phyloP scores from a whole-genome alignment of 495 filamentous ascomycete species.

The Chaetomidium leptoderma region DNA sequence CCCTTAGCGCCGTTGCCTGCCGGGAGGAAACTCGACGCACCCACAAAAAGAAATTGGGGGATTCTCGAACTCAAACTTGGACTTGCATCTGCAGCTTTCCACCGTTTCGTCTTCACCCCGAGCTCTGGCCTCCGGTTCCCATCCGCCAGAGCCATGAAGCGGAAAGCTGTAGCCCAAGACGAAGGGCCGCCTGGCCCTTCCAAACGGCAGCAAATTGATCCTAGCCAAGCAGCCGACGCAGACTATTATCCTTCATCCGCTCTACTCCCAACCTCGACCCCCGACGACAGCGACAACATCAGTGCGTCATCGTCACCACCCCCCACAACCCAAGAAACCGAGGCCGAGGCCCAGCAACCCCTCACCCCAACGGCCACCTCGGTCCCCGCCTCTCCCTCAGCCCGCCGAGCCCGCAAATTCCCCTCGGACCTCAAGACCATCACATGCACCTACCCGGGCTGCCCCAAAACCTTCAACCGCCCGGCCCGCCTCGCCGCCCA shows the following conservation, averaged over 20 bases:
- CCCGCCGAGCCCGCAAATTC: constrained; percentile 54
- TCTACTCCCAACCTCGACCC: constrained; percentile 14
- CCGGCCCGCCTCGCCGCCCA: constrained; percentile 77
- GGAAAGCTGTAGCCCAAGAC: constrained; percentile 9
- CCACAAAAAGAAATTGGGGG: constrained; percentile 28
- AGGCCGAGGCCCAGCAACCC: constrained; percentile 8
- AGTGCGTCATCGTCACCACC: neutral
- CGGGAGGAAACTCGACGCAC: constrained; percentile 13
- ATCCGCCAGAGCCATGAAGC: constrained; percentile 15
- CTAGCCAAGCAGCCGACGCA: neutral
- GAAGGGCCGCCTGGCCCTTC: neutral
- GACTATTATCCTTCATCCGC: neutral
- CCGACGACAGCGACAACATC: constrained; percentile 6
- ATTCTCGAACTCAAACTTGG: constrained; percentile 2
- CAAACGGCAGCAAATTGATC: constrained; percentile 11
- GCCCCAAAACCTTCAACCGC: constrained; percentile 80
- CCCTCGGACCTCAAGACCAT: constrained; percentile 72
- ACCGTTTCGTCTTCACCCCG: neutral
- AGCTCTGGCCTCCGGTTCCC: neutral
- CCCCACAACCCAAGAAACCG: neutral
- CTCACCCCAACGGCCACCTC: constrained; percentile 27
- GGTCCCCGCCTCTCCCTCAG: constrained; percentile 47
- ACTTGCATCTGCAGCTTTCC: constrained; percentile 3
- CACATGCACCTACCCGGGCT: constrained; percentile 63
- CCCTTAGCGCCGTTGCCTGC: constrained; percentile 14